These are phyloP conservation scores for Clitopilus passeckerianus DNA, from an alignment of 768 basidiomycete species.

Conservation along the genomic window DNA sequence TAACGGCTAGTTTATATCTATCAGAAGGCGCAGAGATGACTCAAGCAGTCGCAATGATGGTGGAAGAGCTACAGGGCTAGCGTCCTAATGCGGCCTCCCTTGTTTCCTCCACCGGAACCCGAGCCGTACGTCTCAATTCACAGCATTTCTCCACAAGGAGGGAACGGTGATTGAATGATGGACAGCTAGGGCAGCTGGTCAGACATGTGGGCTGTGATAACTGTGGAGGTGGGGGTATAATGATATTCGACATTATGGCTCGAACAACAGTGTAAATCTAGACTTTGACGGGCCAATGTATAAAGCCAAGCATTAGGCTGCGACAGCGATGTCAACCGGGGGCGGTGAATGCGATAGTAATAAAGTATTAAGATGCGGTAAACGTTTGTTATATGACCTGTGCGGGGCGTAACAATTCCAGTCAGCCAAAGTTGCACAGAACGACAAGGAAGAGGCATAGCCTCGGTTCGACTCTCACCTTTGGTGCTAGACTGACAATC, in stretches of 20 bases:
- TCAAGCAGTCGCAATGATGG: neutral
- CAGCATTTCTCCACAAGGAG: neutral
- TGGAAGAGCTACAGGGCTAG: neutral
- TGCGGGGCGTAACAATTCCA: neutral
- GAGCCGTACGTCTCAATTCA: neutral
- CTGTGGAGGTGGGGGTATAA: neutral
- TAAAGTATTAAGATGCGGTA: neutral
- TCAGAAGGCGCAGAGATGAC: neutral
- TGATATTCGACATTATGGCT: neutral
- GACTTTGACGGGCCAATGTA: too few species aligned
- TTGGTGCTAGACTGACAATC: constrained; percentile 87
- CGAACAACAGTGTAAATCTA: too few species aligned
- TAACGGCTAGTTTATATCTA: too few species aligned
- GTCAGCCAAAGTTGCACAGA: neutral
- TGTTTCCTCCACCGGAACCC: neutral
- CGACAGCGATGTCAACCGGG: neutral
- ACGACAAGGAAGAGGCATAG: neutral
- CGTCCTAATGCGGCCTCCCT: neutral
- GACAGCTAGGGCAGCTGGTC: neutral
- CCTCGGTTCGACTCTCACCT: constrained; percentile 43
- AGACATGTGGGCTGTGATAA: neutral
- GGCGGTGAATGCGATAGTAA: neutral
- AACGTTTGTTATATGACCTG: neutral
- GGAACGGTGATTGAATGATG: neutral
- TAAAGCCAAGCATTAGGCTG: neutral